phyloP scores from a whole-genome alignment of 805 yeast species.

The Maudiozyma barnettii region DNA sequence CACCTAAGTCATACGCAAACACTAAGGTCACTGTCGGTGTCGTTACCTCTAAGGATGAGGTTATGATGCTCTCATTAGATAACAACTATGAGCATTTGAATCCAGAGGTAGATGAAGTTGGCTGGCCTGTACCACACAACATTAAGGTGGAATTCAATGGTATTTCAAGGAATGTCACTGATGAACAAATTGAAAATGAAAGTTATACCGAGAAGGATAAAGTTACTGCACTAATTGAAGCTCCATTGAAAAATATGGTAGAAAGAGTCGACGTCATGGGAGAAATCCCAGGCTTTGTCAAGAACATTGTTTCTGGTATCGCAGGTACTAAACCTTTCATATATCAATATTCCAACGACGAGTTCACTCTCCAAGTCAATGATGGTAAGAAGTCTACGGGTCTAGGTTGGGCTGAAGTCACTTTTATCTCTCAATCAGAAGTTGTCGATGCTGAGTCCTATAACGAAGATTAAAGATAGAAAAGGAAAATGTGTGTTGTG shows the following conservation, averaged over 20 bases:
- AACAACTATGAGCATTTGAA: conserved; percentile 55
- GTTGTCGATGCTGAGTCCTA: conserved; percentile 6
- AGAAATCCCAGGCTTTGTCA: conserved; percentile 89
- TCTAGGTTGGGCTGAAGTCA: conserved; percentile 27
- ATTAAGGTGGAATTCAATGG: conserved; percentile 54
- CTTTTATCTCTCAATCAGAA: conserved; percentile 28
- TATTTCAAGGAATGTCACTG: conserved; percentile 35
- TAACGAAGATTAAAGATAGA: not conserved
- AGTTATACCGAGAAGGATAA: conserved; percentile 21
- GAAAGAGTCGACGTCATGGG: conserved; percentile 97
- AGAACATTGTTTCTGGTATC: conserved; percentile 85
- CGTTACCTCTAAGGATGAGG: conserved; percentile 52
- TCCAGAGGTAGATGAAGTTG: conserved; percentile 60
- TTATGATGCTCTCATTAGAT: conserved; percentile 55
- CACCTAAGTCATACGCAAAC: conserved; percentile 81
- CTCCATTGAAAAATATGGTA: conserved; percentile 51
- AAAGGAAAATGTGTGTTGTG: not conserved
- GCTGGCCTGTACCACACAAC: conserved; percentile 79
- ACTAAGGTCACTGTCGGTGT: conserved; percentile 77
- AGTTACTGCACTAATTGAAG: conserved; percentile 44
- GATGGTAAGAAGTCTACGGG: conserved; percentile 18
- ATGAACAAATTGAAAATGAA: conserved; percentile 31
- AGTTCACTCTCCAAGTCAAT: conserved; percentile 18
- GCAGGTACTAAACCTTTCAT: conserved; percentile 96
- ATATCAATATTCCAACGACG: conserved; percentile 73